phyloP scores from a whole-genome alignment of 2,329 filamentous ascomycete species.

The Colletotrichum orbiculare region DNA sequence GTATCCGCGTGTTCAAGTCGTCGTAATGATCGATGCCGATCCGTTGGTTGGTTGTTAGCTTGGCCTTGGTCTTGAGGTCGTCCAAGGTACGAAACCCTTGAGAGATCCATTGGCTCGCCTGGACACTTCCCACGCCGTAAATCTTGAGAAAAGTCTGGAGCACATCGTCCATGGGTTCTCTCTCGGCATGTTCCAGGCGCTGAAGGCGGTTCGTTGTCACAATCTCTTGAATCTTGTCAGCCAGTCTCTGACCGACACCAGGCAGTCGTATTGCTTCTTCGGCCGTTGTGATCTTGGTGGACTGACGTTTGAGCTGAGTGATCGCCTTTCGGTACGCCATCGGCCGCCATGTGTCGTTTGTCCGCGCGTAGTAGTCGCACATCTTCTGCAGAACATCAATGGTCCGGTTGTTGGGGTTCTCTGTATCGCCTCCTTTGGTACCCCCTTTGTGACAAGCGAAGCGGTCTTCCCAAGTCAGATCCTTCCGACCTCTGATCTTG shows the following conservation, averaged over 20 bases:
- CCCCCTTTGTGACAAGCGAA: slow-evolving; percentile 68
- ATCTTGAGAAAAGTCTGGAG: slow-evolving; percentile 80
- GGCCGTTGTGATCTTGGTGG: slow-evolving; percentile 71
- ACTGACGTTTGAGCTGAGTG: slow-evolving; percentile 75
- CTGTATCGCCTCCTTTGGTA: slow-evolving; percentile 51
- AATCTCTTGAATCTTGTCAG: slow-evolving; percentile 91
- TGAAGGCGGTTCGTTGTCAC: slow-evolving; percentile 77
- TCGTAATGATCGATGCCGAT: slow-evolving; percentile 83
- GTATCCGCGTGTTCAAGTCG: slow-evolving; percentile 83
- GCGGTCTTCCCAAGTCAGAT: slow-evolving; percentile 54
- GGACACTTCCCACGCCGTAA: slow-evolving; percentile 79
- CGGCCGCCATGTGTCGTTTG: slow-evolving; percentile 81
- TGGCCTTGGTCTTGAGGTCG: slow-evolving; percentile 72
- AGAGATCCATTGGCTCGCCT: slow-evolving; percentile 81
- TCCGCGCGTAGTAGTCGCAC: slow-evolving; percentile 79
- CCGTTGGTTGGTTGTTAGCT: slow-evolving; percentile 75
- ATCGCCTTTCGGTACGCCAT: slow-evolving; percentile 83
- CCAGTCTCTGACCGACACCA: slow-evolving; percentile 77
- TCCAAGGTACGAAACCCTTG: slow-evolving; percentile 80
- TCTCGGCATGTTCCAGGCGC: slow-evolving; percentile 76
- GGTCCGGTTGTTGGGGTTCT: slow-evolving; percentile 79
- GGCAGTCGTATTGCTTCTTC: slow-evolving; percentile 76
- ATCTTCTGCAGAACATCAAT: slow-evolving; percentile 83
- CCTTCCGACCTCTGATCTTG: slow-evolving; percentile 42
- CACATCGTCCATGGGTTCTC: slow-evolving; percentile 72